Base-by-base conservation (phyloP, 805 yeast genomes). In the Wickerhamomyces strasburgensis region DNA sequence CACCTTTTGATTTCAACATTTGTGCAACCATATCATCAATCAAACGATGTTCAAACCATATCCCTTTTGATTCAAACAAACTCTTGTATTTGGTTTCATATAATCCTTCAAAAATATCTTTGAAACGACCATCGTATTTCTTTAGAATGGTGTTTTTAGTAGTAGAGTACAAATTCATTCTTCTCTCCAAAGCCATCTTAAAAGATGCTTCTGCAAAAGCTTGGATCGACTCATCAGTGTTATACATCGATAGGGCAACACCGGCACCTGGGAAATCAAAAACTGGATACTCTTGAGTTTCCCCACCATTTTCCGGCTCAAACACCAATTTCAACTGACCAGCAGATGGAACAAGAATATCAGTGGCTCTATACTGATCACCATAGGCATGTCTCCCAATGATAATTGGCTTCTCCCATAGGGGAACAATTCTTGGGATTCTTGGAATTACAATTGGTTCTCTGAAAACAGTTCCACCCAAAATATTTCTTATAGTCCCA, bases 11-110 rank as follows among this genome's bases (percentile, higher is more conserved):
- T 70, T 90, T 90, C 61, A 90, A 70, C 97, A 90, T 89, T 70
- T 90, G 97, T 16, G 98, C 98, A 34, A 90, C 98, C 98, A 90
- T 90, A 61, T 90, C 98, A 65, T 90, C 98, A 51, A 90, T 90
- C 51, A 90, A 72, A 54, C 98, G 79, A 68, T 90, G 98, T 68
- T 90, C 97, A 64, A 84, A 89, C 95, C 95, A 88, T 61, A 89
- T 84, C n/a, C 88, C 93, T 30, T 65, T 62, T 39, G 68, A 69
- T 60, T 87, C 95, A 64, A 89, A 89, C 55, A 77, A 65, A 19
- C 62, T 45, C 62, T 80, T 77, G 70, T 84, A 89, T 50, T 75
- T 75, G 32, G 64, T 49, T 36, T 75, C 94, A 63, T 82, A 90
- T 51, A 90, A 66, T 29, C 66, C 74, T 68, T 87, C 89, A 72